phyloP scores from a whole-genome alignment of 257 asterid species.

The Scutellaria minor region DNA sequence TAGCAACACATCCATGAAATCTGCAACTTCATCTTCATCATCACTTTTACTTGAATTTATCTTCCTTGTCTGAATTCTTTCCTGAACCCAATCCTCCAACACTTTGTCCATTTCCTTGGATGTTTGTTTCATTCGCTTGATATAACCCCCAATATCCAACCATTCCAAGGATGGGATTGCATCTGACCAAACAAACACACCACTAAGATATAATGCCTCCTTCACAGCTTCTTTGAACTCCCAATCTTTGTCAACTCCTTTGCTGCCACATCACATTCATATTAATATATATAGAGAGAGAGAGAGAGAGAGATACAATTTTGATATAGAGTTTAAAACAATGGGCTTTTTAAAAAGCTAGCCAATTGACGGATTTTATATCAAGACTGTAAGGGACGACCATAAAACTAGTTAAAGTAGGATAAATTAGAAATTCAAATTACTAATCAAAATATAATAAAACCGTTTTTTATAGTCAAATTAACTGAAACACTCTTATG shows the following conservation, averaged over 20 bases:
- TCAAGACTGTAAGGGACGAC: too few species aligned
- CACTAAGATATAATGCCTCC: constrained; percentile 45
- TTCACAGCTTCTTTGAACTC: constrained; percentile 44
- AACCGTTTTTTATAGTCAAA: too few species aligned
- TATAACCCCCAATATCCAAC: constrained; percentile 61
- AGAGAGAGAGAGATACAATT: too few species aligned
- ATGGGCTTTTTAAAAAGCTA: too few species aligned
- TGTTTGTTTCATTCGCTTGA: constrained; percentile 49
- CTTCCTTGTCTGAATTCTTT: constrained; percentile 38
- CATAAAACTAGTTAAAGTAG: too few species aligned
- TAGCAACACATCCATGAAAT: constrained; percentile 59
- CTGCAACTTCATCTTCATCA: constrained; percentile 1
- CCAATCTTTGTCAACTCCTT: too few species aligned
- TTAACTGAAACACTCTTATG: too few species aligned
- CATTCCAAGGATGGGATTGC: constrained; percentile 57
- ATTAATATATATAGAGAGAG: too few species aligned
- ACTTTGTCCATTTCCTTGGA: constrained; percentile 42
- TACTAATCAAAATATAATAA: too few species aligned
- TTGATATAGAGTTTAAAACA: too few species aligned
- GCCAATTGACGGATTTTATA: too few species aligned
- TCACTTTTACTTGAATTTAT: not conserved
- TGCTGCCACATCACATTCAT: constrained; percentile 2
- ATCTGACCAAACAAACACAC: constrained; percentile 57
- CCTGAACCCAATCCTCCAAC: constrained; percentile 49
- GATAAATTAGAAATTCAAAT: too few species aligned